These are phyloP conservation scores for Prunus mongolica DNA, from an alignment of 306 rosid species.

Conservation along the genomic window DNA sequence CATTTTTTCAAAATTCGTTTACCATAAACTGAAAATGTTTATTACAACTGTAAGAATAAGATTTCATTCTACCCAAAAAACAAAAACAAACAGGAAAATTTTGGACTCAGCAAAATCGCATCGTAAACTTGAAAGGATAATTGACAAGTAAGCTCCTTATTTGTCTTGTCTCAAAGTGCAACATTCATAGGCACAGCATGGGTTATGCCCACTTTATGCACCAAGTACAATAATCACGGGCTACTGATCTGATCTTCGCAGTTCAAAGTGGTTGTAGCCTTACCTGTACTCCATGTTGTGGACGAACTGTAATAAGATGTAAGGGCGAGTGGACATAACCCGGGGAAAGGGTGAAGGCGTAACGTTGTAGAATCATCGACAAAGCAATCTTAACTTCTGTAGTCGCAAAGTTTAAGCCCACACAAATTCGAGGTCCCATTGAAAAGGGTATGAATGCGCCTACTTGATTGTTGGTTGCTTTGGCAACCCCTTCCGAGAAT, in stretches of 20 bases:
- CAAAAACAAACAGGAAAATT: too few relatives aligned
- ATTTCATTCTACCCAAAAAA: too few relatives aligned
- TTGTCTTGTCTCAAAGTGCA: not conserved
- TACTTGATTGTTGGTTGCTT: slow-evolving; percentile 22
- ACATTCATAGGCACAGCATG: too few relatives aligned
- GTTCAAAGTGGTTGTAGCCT: not conserved
- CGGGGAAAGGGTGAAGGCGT: slow-evolving; percentile 23
- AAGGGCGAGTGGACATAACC: slow-evolving; percentile 25
- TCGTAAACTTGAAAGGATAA: too few relatives aligned
- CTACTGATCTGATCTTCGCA: too few relatives aligned
- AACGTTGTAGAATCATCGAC: slow-evolving; percentile 29
- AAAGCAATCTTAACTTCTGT: slow-evolving; percentile 23
- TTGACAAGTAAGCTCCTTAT: too few relatives aligned
- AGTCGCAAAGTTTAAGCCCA: slow-evolving; percentile 23
- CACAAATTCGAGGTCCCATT: slow-evolving; percentile 31
- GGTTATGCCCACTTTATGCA: too few relatives aligned
- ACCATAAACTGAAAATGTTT: too few relatives aligned
- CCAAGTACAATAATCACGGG: too few relatives aligned
- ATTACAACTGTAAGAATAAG: too few relatives aligned
- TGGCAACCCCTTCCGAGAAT: slow-evolving; percentile 23
- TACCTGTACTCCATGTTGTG: slow-evolving; percentile 27
- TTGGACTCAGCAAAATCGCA: too few relatives aligned
- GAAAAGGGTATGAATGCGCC: slow-evolving; percentile 26
- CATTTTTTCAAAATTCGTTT: too few relatives aligned
- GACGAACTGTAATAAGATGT: slow-evolving; percentile 16